phyloP scores from a whole-genome alignment of 2,329 filamentous ascomycete species.

The Aspergillus neoniger region DNA sequence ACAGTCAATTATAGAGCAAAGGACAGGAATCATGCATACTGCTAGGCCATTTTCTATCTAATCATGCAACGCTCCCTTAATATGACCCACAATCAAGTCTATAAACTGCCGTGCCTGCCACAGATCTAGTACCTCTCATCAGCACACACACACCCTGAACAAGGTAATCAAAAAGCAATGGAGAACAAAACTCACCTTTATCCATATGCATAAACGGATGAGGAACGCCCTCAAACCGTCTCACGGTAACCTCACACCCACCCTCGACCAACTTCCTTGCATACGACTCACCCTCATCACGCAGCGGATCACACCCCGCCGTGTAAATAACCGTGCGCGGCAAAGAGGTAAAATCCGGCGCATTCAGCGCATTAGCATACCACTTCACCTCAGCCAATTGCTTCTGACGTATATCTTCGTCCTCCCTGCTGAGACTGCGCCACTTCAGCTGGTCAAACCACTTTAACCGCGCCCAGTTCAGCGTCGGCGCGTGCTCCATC shows the following conservation, averaged over 20 bases:
- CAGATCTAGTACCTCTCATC: constrained; percentile 18
- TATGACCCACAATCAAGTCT: constrained; percentile 26
- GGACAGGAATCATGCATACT: too few species aligned
- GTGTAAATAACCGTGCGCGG: constrained; percentile 47
- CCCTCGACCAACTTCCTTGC: constrained; percentile 44
- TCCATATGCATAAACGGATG: constrained; percentile 56
- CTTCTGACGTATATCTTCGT: constrained; percentile 16
- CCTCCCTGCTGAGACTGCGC: constrained; percentile 26
- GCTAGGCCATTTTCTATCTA: not conserved
- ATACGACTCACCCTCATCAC: constrained; percentile 55
- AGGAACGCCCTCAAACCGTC: constrained; percentile 51
- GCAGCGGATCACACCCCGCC: constrained; percentile 49
- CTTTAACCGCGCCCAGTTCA: constrained; percentile 48
- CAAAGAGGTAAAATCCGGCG: constrained; percentile 38
- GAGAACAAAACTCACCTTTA: constrained; percentile 20
- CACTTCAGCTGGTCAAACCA: constrained; percentile 45
- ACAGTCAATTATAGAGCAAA: too few species aligned
- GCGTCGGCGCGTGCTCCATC: constrained; percentile 47
- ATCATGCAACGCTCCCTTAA: constrained; percentile 19
- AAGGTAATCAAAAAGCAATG: too few species aligned
- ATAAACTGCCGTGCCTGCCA: constrained; percentile 35
- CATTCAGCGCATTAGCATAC: constrained; percentile 39
- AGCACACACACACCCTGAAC: not conserved
- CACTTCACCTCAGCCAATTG: constrained; percentile 31
- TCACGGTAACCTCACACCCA: constrained; percentile 51